These are phyloP conservation scores for Helicocarpus griseus DNA, from an alignment of 2,329 filamentous ascomycete species.

Conservation along the genomic window DNA sequence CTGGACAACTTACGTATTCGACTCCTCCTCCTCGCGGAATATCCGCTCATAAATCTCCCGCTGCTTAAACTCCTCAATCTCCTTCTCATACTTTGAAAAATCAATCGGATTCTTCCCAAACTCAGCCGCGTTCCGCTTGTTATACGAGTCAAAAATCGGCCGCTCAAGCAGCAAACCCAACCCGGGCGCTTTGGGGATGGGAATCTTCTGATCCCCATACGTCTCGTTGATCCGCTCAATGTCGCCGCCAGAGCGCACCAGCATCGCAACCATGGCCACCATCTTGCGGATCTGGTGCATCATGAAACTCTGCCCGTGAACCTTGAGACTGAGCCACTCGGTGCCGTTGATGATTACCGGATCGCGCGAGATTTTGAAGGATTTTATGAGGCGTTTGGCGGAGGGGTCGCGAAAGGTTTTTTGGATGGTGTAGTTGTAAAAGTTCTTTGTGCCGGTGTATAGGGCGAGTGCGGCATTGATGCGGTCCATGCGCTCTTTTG, in stretches of 20 bases:
- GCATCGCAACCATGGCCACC: constrained; percentile 82
- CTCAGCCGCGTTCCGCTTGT: constrained; percentile 56
- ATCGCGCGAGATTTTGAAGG: constrained; percentile 65
- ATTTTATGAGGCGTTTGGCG: constrained; percentile 83
- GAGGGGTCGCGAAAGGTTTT: constrained; percentile 74
- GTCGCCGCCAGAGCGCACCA: constrained; percentile 75
- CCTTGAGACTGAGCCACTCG: constrained; percentile 90
- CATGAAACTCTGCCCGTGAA: constrained; percentile 98
- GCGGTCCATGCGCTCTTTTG: constrained; percentile 57
- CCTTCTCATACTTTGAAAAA: constrained; percentile 65
- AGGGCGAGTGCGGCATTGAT: constrained; percentile 65
- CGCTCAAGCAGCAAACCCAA: constrained; percentile 80
- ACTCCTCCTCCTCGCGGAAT: constrained; percentile 78
- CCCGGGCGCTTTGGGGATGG: constrained; percentile 88
- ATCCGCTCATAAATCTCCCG: constrained; percentile 85
- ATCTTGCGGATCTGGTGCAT: constrained; percentile 99
- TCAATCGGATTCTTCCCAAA: constrained; percentile 61
- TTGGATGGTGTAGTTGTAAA: constrained; percentile 95
- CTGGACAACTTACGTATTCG: constrained; percentile 61
- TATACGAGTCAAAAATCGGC: constrained; percentile 86
- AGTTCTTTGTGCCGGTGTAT: constrained; percentile 82
- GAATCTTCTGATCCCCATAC: constrained; percentile 63
- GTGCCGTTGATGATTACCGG: constrained; percentile 83
- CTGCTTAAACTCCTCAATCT: constrained; percentile 84
- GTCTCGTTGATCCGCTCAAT: constrained; percentile 61